Conservation (phyloP, 306 rosid genomes). For the Prunus dulcis region DNA sequence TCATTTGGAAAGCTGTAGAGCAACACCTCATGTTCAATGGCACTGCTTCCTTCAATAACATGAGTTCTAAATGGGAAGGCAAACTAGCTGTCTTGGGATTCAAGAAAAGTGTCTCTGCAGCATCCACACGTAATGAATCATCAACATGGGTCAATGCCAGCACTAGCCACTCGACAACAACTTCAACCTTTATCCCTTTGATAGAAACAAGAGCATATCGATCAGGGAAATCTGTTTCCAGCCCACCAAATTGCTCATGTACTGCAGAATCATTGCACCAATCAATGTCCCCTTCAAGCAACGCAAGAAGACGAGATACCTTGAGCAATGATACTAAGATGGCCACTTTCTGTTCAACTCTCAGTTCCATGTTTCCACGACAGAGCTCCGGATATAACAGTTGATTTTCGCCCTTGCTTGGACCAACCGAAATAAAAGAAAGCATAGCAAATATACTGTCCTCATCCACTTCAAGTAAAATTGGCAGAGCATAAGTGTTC, state of each 20-base stretch:
- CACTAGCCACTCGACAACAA: constrained; percentile 81
- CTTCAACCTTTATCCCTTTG: constrained; percentile 70
- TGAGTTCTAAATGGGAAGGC: constrained; percentile 88
- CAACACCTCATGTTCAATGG: constrained; percentile 96
- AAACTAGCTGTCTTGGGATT: constrained; percentile 90
- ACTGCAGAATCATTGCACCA: constrained; percentile 49
- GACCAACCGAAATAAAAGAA: constrained; percentile 65
- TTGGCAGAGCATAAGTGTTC: constrained; percentile 84
- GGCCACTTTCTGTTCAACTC: constrained; percentile 86
- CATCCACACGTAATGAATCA: constrained; percentile 92
- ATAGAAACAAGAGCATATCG: constrained; percentile 61
- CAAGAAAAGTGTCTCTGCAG: constrained; percentile 88
- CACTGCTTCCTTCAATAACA: constrained; percentile 77
- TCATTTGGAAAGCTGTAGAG: constrained; percentile 97
- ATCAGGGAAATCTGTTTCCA: constrained; percentile 29
- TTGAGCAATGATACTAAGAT: constrained; percentile 88
- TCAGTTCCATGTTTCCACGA: constrained; percentile 44
- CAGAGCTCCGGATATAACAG: constrained; percentile 42
- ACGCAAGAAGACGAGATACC: constrained; percentile 87
- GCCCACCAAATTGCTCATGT: constrained; percentile 19
- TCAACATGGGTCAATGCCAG: constrained; percentile 89
- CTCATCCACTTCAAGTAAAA: constrained; percentile 77
- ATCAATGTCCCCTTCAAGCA: constrained; percentile 91
- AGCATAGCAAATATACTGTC: constrained; percentile 91
- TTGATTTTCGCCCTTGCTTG: constrained; percentile 41